A percentile compares a stretch with the other conserved stretches of the same genome.
Evolutionary conservation across 2,329 filamentous ascomycete genomes (phyloP).

Genomic region (Penicillium janthinellum): DNA sequence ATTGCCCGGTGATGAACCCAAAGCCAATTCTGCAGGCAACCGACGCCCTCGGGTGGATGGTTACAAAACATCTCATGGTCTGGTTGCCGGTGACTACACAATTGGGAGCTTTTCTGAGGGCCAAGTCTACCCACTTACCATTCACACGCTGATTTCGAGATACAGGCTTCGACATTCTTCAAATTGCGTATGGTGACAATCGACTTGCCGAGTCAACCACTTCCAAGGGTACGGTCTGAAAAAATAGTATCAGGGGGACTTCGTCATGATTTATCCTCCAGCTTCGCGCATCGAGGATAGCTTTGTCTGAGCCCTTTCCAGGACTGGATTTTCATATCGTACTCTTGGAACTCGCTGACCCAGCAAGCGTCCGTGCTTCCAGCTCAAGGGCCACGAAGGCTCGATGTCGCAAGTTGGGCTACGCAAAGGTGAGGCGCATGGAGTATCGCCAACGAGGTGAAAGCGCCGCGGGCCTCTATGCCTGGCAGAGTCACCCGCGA

Average conservation of each 20-base stretch:
- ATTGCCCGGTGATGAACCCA: conserved; percentile 44
- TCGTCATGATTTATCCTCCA: neutral
- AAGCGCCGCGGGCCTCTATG: too few relatives aligned
- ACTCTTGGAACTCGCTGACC: neutral
- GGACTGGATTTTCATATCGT: neutral
- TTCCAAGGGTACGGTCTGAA: neutral
- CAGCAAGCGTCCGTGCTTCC: neutral
- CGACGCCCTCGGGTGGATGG: conserved; percentile 28
- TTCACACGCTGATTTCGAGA: neutral
- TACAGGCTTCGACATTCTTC: neutral
- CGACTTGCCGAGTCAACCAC: neutral
- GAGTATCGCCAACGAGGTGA: too few relatives aligned
- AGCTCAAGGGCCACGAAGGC: too few relatives aligned
- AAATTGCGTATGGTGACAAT: neutral
- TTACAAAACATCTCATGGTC: conserved; percentile 21
- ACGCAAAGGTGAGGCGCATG: too few relatives aligned
- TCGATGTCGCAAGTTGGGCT: too few relatives aligned
- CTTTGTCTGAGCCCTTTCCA: neutral
- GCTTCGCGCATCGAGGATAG: neutral
- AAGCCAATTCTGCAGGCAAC: conserved; percentile 53
- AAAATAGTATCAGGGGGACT: too few relatives aligned
- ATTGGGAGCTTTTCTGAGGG: conserved; percentile 51
- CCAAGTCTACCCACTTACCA: neutral
- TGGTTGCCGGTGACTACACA: conserved; percentile 48
- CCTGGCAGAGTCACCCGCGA: too few relatives aligned